A percentile compares a stretch with the other conserved stretches of the same genome.
phyloP scores from a whole-genome alignment of 192 early-diverging fungal species.

The Funneliformis mosseae region DNA sequence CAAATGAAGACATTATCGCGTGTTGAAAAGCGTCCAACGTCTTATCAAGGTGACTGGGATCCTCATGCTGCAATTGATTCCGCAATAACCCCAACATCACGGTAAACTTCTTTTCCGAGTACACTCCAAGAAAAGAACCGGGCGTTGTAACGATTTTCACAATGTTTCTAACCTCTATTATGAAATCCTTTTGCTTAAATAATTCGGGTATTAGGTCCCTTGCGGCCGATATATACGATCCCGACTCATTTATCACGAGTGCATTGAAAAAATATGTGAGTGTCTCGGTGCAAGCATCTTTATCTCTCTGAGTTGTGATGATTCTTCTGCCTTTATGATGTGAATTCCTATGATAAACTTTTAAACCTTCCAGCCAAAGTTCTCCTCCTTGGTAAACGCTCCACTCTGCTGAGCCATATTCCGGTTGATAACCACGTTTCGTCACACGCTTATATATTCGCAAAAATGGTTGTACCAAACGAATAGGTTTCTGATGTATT shows the following conservation, averaged over 20 bases:
- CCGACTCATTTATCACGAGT: background rate
- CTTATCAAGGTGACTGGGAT: background rate
- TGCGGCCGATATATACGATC: background rate
- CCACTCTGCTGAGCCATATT: background rate
- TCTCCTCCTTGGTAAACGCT: background rate
- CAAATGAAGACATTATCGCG: background rate
- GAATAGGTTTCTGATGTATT: background rate
- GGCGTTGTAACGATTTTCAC: background rate
- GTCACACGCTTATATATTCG: background rate
- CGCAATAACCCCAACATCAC: background rate
- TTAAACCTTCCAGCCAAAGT: background rate
- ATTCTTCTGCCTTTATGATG: background rate
- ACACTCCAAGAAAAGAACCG: background rate
- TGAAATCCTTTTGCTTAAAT: background rate
- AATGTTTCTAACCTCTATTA: background rate
- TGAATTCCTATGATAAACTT: background rate
- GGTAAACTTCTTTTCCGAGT: background rate
- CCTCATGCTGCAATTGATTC: background rate
- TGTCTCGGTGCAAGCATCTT: background rate
- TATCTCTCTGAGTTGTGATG: background rate
- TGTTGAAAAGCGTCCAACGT: background rate
- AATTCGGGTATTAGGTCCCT: background rate
- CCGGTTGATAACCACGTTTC: background rate
- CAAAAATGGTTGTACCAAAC: background rate
- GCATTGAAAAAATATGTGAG: conserved; percentile 2